Base-by-base conservation (phyloP, 306 rosid genomes). In the Albizia julibrissin region DNA sequence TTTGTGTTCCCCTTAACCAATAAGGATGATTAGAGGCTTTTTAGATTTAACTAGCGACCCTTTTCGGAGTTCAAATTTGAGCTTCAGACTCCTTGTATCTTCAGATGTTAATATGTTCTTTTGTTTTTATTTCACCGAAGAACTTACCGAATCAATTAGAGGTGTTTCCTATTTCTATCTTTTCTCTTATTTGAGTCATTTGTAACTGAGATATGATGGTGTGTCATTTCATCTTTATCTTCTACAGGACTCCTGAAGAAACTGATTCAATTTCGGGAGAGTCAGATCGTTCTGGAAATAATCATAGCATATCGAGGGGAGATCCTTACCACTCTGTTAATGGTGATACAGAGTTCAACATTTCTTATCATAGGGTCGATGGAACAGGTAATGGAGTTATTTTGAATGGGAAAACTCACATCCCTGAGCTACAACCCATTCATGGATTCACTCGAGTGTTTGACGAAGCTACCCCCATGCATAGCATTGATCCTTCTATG, bases 221-320 rank as follows among this genome's bases (percentile, higher is more conserved):
- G 74, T 75, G 67, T 69, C 79, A 66, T 46, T 68, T 76, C 72
- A 24, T 78, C 31, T 67, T 87, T 64, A 56, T 84, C 42, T 26
- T 78, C 67, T 64, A 56, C 79, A 95, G 99, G 99, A 89, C 93
- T 80, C 96, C 92, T 3, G 98, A 80, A 68, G 96, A 87, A 70
- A 87, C 91, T 50, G 90, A 87, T 80, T 92, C 99, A 24, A 66
- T 84, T 26, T 93, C 92, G 1, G 96, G 85, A 54, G 94, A 85
- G 78, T 87, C 90, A 8, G 94, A 86, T 73, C 88, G 69, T 90
- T 91, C 85, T 31, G 90, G 88, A 72, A 89, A 84, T 85, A 82
- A 87, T 77, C 87, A 76, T 31, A 77, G 76, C 65, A 74, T 84
- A 79, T 82, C 89, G 68, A 91, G 84, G 22, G 92, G 82, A 56